Percentiles rank a stretch among this genome's conserved stretches.
phyloP scores from a whole-genome alignment of 208 protist species.

The Trypanosoma lewisi region DNA sequence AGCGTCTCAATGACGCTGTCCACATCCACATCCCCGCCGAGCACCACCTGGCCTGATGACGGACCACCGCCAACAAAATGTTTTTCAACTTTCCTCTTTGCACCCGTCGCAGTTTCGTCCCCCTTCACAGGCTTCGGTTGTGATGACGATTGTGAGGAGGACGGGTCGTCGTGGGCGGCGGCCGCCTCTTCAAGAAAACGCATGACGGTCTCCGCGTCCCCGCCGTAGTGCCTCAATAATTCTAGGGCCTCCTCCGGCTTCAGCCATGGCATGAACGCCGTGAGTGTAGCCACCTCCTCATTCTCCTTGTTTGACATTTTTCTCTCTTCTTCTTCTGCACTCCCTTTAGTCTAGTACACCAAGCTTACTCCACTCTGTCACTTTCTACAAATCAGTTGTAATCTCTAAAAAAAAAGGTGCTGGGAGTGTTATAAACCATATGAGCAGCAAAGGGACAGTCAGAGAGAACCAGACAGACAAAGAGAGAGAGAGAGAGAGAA shows the following conservation, averaged over 20 bases:
- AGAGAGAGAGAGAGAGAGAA: neutral
- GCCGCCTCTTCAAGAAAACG: neutral
- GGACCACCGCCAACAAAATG: slow-evolving; percentile 61
- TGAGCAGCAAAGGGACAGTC: neutral
- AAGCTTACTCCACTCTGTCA: neutral
- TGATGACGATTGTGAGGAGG: neutral
- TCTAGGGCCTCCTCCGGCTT: slow-evolving; percentile 19
- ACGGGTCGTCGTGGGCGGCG: too few relatives aligned
- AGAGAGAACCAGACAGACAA: neutral
- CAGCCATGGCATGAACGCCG: slow-evolving; percentile 13
- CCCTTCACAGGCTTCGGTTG: too few relatives aligned
- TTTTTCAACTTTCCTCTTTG: slow-evolving; percentile 21
- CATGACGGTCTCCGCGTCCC: slow-evolving; percentile 11
- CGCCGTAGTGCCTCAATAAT: slow-evolving; percentile 9
- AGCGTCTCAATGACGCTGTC: slow-evolving; percentile 28
- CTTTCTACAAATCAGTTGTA: neutral
- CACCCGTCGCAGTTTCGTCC: neutral
- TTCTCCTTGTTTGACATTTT: slow-evolving; percentile 7
- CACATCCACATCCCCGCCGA: slow-evolving; percentile 30
- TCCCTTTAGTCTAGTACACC: neutral
- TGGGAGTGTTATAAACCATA: neutral
- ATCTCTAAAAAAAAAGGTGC: neutral
- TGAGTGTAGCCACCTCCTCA: slow-evolving; percentile 5
- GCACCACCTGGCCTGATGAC: slow-evolving; percentile 54
- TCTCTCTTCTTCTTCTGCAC: neutral